phyloP scores from a whole-genome alignment of 805 yeast species.

The Candida sphagnicola region DNA sequence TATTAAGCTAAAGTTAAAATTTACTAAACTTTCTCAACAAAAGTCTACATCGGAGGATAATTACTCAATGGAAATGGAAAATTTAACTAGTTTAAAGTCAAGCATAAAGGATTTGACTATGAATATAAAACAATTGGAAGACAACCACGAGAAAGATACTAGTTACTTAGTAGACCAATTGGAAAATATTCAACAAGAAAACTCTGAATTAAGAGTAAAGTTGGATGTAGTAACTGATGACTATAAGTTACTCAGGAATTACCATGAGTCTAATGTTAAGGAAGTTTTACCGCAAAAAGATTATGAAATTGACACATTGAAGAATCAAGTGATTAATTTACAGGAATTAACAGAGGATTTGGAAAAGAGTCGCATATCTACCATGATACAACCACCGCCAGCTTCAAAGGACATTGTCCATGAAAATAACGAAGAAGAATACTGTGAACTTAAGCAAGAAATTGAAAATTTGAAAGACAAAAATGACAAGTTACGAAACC shows the following conservation, averaged over 20 bases:
- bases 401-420: not conserved
- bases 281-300: conserved; percentile 19
- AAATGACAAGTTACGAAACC: conserved; percentile 14
- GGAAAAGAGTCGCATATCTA: not conserved
- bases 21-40: conserved; percentile 3
- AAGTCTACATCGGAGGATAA: not conserved
- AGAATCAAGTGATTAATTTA: conserved; percentile 11
- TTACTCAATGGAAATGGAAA: conserved; percentile 6
- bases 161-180: conserved; percentile 7
- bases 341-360: not conserved
- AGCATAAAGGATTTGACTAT: conserved; percentile 1
- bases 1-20: conserved; percentile 12
- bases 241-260: conserved; percentile 6
- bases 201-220: conserved; percentile 6
- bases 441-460: conserved; percentile 15
- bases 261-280: conserved; percentile 10
- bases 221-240: conserved; percentile 9
- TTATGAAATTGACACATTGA: conserved; percentile 16
- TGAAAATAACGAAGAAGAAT: conserved; percentile 6
- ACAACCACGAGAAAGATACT: conserved; percentile 8
- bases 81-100: not conserved
- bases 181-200: conserved; percentile 7
- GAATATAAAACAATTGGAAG: not conserved
- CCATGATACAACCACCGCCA: too few species aligned
- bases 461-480: conserved; percentile 15